Conservation (phyloP, 768 basidiomycete genomes). For the Fomitopsis serialis region DNA sequence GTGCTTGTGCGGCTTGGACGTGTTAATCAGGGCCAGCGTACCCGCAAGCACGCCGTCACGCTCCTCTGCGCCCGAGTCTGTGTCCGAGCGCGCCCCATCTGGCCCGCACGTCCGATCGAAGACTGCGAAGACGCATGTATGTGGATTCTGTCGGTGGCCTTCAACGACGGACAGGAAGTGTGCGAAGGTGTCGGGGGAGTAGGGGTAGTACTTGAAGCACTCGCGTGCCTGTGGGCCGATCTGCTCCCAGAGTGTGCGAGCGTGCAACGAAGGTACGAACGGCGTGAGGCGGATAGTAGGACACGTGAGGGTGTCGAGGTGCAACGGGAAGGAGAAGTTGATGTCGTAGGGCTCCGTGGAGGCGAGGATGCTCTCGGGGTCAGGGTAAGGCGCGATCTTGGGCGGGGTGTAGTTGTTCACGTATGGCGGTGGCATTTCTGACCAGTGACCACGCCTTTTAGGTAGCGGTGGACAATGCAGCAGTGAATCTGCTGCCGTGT, state of each 20-base stretch:
- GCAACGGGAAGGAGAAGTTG: constrained; percentile 33
- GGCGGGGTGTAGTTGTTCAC: constrained; percentile 5
- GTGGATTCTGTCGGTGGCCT: constrained; percentile 9
- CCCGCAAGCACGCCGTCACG: constrained; percentile 37
- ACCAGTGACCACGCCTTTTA: no score
- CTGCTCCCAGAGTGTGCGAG: constrained; percentile 19
- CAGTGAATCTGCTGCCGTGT: no score
- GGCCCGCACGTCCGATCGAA: constrained; percentile 31
- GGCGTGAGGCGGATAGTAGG: constrained; percentile 33
- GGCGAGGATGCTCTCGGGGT: constrained; percentile 5
- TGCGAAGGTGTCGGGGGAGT: constrained; percentile 15
- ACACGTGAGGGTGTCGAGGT: constrained; percentile 25
- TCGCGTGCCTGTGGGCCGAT: constrained; percentile 3
- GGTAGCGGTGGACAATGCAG: no score
- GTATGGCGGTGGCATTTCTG: neutral
- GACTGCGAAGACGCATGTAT: constrained; percentile 26
- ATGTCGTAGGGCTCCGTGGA: constrained; percentile 31
- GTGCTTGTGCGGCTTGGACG: constrained; percentile 21
- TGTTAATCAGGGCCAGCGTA: constrained; percentile 30
- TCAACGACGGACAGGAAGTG: constrained; percentile 17
- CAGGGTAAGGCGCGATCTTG: neutral
- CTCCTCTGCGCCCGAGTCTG: constrained; percentile 21
- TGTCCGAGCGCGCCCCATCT: constrained; percentile 8
- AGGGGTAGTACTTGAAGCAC: constrained; percentile 29
- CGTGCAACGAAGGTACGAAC: constrained; percentile 34